Conservation (phyloP, 1,139 yeast genomes). For the Saccharomyces hybrid region DNA sequence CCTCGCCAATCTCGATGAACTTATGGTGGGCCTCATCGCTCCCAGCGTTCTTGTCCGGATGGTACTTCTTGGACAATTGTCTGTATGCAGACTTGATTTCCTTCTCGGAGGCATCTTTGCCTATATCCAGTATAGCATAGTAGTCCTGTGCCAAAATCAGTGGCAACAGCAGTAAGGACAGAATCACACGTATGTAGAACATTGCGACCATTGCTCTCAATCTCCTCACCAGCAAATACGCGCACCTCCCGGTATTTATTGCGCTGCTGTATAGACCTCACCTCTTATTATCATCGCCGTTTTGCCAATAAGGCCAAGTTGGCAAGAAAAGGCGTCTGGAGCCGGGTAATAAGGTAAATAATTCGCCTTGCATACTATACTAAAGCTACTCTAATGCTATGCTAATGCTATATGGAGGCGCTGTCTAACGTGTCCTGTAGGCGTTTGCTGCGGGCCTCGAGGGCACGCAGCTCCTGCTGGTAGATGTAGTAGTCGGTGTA, state of each 20-base stretch:
- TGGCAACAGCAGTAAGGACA: background rate
- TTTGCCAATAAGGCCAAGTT: background rate
- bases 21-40: slow-evolving; percentile 75
- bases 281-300: background rate
- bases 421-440: background rate
- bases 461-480: slow-evolving; percentile 9
- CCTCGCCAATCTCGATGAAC: slow-evolving; percentile 87
- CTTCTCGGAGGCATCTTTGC: slow-evolving; percentile 61
- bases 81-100: slow-evolving; percentile 86
- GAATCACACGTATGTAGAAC: background rate
- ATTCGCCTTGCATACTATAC: background rate
- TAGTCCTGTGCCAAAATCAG: slow-evolving; percentile 31
- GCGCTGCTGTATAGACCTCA: background rate
- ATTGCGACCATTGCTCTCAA: background rate
- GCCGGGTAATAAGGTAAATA: background rate
- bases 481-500: slow-evolving; percentile 19
- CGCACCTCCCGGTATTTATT: background rate
- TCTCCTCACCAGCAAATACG: background rate
- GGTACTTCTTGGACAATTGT: slow-evolving; percentile 74
- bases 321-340: background rate
- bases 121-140: slow-evolving; percentile 56
- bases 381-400: background rate
- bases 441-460: background rate
- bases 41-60: slow-evolving; percentile 87
- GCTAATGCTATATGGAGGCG: background rate